Base-by-base conservation (phyloP, 257 asterid species). In the Oldenlandia corymbosa region DNA sequence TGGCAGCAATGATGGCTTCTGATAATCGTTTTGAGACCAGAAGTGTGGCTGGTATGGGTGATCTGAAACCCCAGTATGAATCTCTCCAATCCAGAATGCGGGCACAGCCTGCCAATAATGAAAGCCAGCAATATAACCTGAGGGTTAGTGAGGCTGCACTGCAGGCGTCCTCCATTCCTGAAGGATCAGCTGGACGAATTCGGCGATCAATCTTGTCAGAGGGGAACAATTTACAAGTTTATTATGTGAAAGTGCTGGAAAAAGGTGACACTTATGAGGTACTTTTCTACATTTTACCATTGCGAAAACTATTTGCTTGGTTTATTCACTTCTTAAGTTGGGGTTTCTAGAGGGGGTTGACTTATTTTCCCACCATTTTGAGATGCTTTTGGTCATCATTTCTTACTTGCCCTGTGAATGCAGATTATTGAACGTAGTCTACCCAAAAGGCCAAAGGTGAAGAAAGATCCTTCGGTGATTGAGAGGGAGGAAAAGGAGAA, bases 201-300 rank as follows among this genome's bases (percentile, higher is more conserved):
- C 82, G 87, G 31, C 79, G 99, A 67, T 84, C 74, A 67, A 90
- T 93, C 70, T 77, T 88, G 80, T 87, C 95, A 0, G 99, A 93
- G 20, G 91, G 92, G 71, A 97, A 97, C 71, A 66, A 69, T 66
- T 80, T 93, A 78, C 97, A 90, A 78, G 94, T 90, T 64, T 84
- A 67, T 78, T 88, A 87, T 75, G 99, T 93, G 69, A 93, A 93
- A 75, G 97, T 93, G 70, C 81, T 90, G 83, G 99, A 93, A 88
- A 93, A 90, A 80, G 99, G 99, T 66, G 99, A 93, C 75, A 80
- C 94, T 46, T 93, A 93, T 32, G 99, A 93, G 97, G 99, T 93
- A 67, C 72, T 91, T 71, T 18, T 46, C 55, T 34, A 41, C 52
- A 45, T 49, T 26, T 21, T n/a, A 8, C 11, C 52, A 31, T 61